These are phyloP conservation scores for Beta corolliflora DNA, from an alignment of 179 eudicot species.

Conservation along the genomic window DNA sequence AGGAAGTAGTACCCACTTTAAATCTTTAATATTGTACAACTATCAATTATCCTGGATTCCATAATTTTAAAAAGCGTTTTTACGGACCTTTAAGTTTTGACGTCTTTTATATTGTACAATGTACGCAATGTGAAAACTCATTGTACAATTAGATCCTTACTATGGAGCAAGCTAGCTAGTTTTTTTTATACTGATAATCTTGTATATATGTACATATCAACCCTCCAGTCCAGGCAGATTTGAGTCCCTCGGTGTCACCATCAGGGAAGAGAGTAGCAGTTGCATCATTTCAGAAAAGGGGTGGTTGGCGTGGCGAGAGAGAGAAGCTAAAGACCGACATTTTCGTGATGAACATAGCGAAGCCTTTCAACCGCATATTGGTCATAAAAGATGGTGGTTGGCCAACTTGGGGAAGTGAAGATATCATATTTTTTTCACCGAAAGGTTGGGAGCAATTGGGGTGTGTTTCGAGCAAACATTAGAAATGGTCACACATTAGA, in stretches of 20 bases:
- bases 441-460: not conserved
- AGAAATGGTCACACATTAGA: not conserved
- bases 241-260: not conserved
- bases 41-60: too few species aligned
- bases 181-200: not conserved
- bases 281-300: not conserved
- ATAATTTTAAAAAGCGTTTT: too few species aligned
- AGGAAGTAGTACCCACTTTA: too few species aligned
- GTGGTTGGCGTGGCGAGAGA: not conserved
- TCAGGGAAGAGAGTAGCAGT: conserved; percentile 3
- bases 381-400: not conserved
- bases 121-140: too few species aligned
- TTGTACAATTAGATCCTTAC: too few species aligned
- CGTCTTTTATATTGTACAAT: too few species aligned
- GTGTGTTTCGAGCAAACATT: not conserved
- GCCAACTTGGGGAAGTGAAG: conserved; percentile 8
- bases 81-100: too few species aligned
- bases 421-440: not conserved
- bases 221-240: not conserved
- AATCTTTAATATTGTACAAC: too few species aligned
- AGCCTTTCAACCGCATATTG: not conserved
- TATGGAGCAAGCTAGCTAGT: too few species aligned
- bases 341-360: not conserved
- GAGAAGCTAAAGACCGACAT: not conserved
- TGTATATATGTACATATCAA: not conserved